Evolutionary conservation across 2,329 filamentous ascomycete species (phyloP), one percentile per base, ranked within the genome.

Genomic region (Pseudogymnoascus sp.): DNA sequence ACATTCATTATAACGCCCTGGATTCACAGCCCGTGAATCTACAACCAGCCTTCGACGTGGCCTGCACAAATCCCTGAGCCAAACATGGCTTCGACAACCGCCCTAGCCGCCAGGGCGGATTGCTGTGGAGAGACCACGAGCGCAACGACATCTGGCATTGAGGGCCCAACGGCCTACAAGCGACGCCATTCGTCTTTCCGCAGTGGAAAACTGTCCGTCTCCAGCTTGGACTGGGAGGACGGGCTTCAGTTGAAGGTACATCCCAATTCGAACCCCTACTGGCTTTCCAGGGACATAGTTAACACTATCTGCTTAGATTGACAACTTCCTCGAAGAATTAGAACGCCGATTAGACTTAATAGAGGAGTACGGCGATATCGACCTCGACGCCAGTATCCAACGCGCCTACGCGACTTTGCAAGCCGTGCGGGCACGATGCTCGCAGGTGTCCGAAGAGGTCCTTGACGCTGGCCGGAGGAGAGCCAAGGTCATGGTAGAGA

Each of bases 401-500:
- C 86, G 90, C 68, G 91, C 93, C 19, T 96, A 96, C 76, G 82
- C 87, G 14, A 96, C 93, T 0, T 80, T 99, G 1, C 89, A 93
- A 71, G 87, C 91, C 6, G 93, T 99, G 26, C 87, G 93, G 65
- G 88, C 91, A 68, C 86, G 91, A 70, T 99, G 95, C 76, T 91
- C 91, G 40, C 87, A 93, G 67, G 92, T 93, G 19, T 96, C 93
- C 0, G 93, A 91, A 66, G 93, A 95, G 72, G 84, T 97, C 56
- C 85, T 98, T 68, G 95, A 92, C 63, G 90, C 90, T 38, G 93
- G 95, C 22, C 88, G 90, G 61, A 86, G 91, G 67, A 85, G 92
- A 65, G 86, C 96, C 65, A 89, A 91, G 67, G 85, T 98, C 64
- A 88, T 98, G 78, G 91, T 99, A 35, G 93, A 98, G 70, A 96